phyloP scores from a whole-genome alignment of 345 rosid genomes.

The Brassica incana region DNA sequence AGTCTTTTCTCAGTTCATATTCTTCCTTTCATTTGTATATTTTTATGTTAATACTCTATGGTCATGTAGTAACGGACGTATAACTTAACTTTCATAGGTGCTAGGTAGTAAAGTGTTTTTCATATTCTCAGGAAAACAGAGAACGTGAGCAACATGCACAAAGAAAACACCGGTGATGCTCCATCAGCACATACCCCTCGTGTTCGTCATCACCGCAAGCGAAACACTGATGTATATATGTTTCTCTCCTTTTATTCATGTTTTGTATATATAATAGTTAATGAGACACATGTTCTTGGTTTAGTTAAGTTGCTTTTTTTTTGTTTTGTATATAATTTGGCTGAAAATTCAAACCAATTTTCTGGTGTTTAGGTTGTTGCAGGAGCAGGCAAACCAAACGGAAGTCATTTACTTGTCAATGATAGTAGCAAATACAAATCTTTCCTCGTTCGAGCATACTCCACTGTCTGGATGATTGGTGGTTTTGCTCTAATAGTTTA shows the following conservation, averaged over 20 bases:
- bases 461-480: constrained; percentile 82
- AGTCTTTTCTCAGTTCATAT: background rate
- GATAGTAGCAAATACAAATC: constrained; percentile 70
- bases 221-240: constrained; percentile 58
- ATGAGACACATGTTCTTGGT: background rate
- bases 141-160: constrained; percentile 47
- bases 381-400: constrained; percentile 58
- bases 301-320: background rate
- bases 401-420: constrained; percentile 56
- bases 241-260: background rate
- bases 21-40: background rate
- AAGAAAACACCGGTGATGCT: constrained; percentile 38
- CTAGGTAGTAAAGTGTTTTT: background rate
- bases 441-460: constrained; percentile 59
- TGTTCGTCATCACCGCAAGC: constrained; percentile 55
- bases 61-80: background rate
- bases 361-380: constrained; percentile 43
- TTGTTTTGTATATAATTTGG: background rate
- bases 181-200: constrained; percentile 50
- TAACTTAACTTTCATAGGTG: background rate
- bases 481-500: constrained; percentile 66
- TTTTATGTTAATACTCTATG: background rate
- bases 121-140: constrained; percentile 5
- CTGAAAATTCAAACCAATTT: background rate
- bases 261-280: background rate